phyloP scores from a whole-genome alignment of 495 filamentous ascomycete species.

The Bombardia bombarda region DNA sequence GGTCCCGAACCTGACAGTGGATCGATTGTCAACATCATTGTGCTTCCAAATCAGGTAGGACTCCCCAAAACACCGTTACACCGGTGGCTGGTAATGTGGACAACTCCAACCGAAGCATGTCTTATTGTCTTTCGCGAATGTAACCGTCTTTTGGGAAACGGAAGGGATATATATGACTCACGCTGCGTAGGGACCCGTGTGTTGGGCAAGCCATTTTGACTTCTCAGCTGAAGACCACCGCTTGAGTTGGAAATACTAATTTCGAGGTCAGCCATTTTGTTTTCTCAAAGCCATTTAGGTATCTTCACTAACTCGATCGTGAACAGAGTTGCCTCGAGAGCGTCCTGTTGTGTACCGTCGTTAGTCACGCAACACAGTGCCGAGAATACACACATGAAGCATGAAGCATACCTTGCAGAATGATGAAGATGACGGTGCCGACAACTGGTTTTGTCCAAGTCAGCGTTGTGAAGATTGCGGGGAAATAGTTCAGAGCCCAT shows the following conservation, averaged over 20 bases:
- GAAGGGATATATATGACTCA: constrained; percentile 33
- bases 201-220: constrained; percentile 55
- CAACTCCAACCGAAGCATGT: no score
- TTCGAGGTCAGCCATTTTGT: constrained; percentile 3
- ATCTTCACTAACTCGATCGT: constrained; percentile 22
- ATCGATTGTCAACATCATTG: constrained; percentile 7
- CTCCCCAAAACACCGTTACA: no score
- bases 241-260: constrained; percentile 82
- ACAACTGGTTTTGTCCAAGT: constrained; percentile 42
- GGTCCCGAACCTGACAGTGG: constrained; percentile 61
- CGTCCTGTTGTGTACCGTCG: constrained; percentile 23
- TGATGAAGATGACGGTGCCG: constrained; percentile 71
- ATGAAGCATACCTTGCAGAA: constrained; percentile 55
- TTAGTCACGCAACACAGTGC: not conserved
- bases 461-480: not conserved
- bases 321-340: constrained; percentile 25
- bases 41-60: no score
- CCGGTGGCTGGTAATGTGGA: no score
- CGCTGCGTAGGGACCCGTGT: constrained; percentile 65
- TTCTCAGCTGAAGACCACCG: constrained; percentile 56
- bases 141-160: not conserved
- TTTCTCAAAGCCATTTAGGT: not conserved
- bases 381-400: not conserved
- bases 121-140: no score
- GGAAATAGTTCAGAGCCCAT: constrained; percentile 5